Evolutionary conservation across 108 stramenopile genomes (phyloP).

Genomic region (Craspedostauros australis): DNA sequence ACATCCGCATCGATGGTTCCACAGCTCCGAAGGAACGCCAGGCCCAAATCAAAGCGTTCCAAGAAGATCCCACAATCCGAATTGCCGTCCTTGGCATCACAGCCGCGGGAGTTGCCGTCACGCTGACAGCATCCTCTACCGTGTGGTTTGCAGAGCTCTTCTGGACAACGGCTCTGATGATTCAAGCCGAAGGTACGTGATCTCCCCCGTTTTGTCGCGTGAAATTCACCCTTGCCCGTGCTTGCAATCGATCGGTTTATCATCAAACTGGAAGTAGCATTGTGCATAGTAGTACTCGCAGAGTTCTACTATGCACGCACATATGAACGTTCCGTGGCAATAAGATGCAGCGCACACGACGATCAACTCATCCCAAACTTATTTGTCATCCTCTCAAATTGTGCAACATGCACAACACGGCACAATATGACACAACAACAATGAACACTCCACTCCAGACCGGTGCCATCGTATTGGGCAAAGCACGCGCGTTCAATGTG

Average conservation of each 20-base stretch:
- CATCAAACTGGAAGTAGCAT: no score
- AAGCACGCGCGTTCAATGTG: slow-evolving; percentile 72
- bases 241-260: no score
- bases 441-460: slow-evolving; percentile 25
- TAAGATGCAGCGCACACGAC: no score
- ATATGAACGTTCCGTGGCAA: no score
- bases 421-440: not conserved
- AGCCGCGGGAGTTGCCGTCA: slow-evolving; percentile 96
- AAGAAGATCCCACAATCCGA: slow-evolving; percentile 74
- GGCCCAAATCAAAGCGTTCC: slow-evolving; percentile 86
- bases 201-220: no score
- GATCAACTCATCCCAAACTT: not conserved
- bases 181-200: slow-evolving; percentile 96
- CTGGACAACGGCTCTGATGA: slow-evolving; percentile 95
- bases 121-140: slow-evolving; percentile 93
- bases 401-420: not conserved
- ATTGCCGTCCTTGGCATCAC: slow-evolving; percentile 93
- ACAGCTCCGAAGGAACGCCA: slow-evolving; percentile 85
- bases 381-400: not conserved
- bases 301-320: no score
- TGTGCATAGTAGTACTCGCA: no score
- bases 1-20: slow-evolving; percentile 93
- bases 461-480: slow-evolving; percentile 97
- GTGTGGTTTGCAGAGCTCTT: slow-evolving; percentile 97
- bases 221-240: no score